Base-by-base conservation (phyloP, 768 basidiomycete species). In the Aureoboletus auriporus region DNA sequence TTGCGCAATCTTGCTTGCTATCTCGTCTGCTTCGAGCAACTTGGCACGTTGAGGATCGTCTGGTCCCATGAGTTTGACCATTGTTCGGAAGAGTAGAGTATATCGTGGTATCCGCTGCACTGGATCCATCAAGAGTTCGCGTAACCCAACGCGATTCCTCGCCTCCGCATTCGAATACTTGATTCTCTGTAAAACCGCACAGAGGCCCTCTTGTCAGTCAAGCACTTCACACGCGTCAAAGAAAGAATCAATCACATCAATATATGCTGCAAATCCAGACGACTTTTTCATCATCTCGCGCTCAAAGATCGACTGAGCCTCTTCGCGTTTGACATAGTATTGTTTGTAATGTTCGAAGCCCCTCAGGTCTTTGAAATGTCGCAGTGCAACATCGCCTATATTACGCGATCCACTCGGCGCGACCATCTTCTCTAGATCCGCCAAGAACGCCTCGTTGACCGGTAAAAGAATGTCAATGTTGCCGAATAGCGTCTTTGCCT, bases 71-170 rank as follows among this genome's bases (percentile, higher is more conserved):
- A 89, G 79, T 68, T 93, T 92, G 61, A 94, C 72, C 86, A 98
- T 98, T 6, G 79, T 89, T 50, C 90, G 86, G 68, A 95, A 91
- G 55, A 98, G 76, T 23, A 98, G 74, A 1, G 92, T 94, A 68
- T 97, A 97, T 55, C 95, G 77, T 5, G 94, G 93, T 60, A 98
- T 92, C 30, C 94, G 83, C 61, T 98, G 94, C 6, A 96, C 91
- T 13, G 94, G 94, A 56, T 98, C 94, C 84, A 95, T 95, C 17
- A 97, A 76, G 42, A 96, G 79, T 64, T 95, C 93, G 26, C 93
- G 79, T 46, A 97, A 73, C 38, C 90, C 93, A 47, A 95, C 79
- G 35, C 92, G 88, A 63, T 89, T 93, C 58, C 77, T 77, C 28
- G 76, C 66, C 55, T 89, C 89, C 17, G 80, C 72, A 13, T 80